Evolutionary conservation across 352 stramenopile species (phyloP).

Genomic region (Phytophthora constricta): DNA sequence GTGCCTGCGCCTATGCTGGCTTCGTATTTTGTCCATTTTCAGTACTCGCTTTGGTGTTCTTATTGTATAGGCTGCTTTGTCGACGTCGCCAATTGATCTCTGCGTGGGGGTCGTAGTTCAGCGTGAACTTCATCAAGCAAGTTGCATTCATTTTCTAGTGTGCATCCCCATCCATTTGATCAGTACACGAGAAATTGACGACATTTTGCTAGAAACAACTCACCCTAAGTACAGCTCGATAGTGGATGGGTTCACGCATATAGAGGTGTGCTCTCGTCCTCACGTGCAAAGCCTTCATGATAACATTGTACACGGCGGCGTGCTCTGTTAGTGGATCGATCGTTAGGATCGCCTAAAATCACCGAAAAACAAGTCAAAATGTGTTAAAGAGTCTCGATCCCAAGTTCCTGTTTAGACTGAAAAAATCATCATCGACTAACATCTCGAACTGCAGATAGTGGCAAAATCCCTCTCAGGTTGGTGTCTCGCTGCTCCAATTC

Average conservation of each 20-base stretch:
- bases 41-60: not conserved
- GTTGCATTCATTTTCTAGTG: conserved; percentile 69
- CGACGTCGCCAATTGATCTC: conserved; percentile 55
- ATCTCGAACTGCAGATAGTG: conserved; percentile 37
- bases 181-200: not conserved
- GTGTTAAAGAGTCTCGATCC: not conserved
- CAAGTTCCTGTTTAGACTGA: conserved; percentile 37
- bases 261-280: conserved; percentile 51
- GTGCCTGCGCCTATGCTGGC: too few relatives aligned
- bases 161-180: not conserved
- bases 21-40: not conserved
- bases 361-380: not conserved
- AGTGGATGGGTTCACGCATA: conserved; percentile 62
- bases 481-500: conserved; percentile 64
- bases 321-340: conserved; percentile 63
- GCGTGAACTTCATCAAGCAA: conserved; percentile 78
- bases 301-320: conserved; percentile 31
- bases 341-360: conserved; percentile 31
- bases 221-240: conserved; percentile 63
- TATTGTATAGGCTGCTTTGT: not conserved
- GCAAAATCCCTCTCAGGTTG: conserved; percentile 50
- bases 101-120: conserved; percentile 74
- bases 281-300: conserved; percentile 52
- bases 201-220: not conserved
- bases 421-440: conserved; percentile 5